Conservation (phyloP, 2,329 filamentous ascomycete genomes). For the Penicillium expansum region DNA sequence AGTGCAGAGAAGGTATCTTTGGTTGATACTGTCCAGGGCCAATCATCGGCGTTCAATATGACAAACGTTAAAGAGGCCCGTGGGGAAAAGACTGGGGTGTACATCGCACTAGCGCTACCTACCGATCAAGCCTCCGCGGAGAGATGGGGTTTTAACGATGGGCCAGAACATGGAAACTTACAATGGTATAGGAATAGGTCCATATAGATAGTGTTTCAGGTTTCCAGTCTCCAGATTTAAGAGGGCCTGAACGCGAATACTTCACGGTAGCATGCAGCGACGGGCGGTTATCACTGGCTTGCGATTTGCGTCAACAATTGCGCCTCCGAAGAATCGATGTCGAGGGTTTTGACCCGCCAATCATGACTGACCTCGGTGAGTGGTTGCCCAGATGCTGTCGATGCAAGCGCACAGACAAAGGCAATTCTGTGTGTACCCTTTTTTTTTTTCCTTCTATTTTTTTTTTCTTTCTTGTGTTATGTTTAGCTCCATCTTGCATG, state of each 20-base stretch:
- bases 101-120: background rate
- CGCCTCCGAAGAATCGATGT: background rate
- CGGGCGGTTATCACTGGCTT: conserved; percentile 11
- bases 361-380: conserved; percentile 1
- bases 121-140: background rate
- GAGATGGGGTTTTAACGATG: background rate
- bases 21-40: background rate
- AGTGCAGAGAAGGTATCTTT: background rate
- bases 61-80: background rate
- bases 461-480: background rate
- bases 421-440: conserved; percentile 1
- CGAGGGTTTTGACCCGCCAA: conserved; percentile 14
- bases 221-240: background rate
- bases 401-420: conserved; percentile 17
- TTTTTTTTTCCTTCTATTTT: background rate
- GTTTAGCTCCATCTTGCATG: background rate
- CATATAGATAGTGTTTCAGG: background rate
- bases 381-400: background rate
- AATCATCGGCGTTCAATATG: background rate
- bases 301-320: background rate
- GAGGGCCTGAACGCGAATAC: background rate
- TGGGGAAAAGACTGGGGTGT: background rate
- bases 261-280: conserved; percentile 18
- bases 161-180: background rate
- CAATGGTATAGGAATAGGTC: too few relatives aligned